Evolutionary conservation across 306 rosid genomes (phyloP), one percentile per base, ranked within the genome.

Genomic region (Fragaria ananassa): DNA sequence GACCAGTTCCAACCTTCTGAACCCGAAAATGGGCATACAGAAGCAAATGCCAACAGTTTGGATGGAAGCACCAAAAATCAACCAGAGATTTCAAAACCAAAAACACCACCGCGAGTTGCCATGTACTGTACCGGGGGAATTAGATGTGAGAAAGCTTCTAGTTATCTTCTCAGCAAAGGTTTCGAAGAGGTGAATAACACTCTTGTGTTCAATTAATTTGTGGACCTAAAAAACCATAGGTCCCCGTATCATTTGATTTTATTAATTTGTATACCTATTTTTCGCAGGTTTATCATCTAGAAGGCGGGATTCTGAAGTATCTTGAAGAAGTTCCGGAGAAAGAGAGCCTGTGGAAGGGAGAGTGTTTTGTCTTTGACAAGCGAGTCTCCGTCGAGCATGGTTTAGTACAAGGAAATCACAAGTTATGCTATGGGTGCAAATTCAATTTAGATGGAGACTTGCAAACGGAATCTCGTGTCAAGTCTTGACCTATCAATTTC

Each of bases 61-160:
- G 83, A 70, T 74, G 74, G 54, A 68, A 81, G 72, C 66, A 81
- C 49, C 70, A 82, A 74, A 64, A 82, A 77, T 23, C 82, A 78
- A 77, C 70, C 11, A 29, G 86, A 77, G 37, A 81, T 39, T 81
- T 72, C 82, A 25, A 81, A 85, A 72, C 77, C 81, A 62, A 74
- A 76, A 67, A 66, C 86, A 85, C 92, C 93, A 21, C 86, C 47
- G 14, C 90, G 92, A 29, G 91, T 95, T 76, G 98, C 98, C 62
- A 95, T 95, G 98, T 95, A 92, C 85, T 95, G 97, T 87, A 95
- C 98, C 0, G 98, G 97, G 81, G 98, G 97, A 70, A 95, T 95
- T 76, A 90, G 98, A 68, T 95, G 98, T 72, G 98, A 95, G 87
- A 95, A 95, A 88, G 98, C 98, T 75, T 79, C 97, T 51, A 95